These are phyloP conservation scores for Chimonanthus praecox DNA, from an alignment of 164 flowering plant genomes.

Conservation along the genomic window DNA sequence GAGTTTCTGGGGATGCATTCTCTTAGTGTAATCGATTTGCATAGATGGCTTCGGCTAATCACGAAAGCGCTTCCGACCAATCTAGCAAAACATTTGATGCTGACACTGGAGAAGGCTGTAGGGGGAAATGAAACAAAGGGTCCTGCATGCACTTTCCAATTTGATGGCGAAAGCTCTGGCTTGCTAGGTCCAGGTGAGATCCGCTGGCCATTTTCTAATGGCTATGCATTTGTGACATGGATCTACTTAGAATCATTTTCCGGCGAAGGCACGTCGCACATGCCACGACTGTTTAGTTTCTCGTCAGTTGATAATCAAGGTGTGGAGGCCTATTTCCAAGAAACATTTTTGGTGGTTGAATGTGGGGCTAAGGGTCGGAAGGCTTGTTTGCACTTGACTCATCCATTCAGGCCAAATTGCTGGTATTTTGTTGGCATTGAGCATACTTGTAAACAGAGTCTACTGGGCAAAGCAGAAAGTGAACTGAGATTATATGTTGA, in stretches of 20 bases:
- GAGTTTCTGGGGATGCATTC: conserved; percentile 85
- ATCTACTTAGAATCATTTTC: conserved; percentile 98
- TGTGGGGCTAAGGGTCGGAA: conserved; percentile 90
- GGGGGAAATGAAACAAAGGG: conserved; percentile 81
- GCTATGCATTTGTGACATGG: conserved; percentile 97
- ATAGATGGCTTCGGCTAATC: conserved; percentile 71
- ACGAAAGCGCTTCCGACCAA: conserved; percentile 49
- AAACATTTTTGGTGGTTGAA: conserved; percentile 97
- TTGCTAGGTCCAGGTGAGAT: conserved; percentile 96
- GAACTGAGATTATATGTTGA: conserved; percentile 88
- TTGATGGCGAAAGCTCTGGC: conserved; percentile 99
- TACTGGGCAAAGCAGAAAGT: conserved; percentile 91
- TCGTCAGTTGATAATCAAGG: conserved; percentile 97
- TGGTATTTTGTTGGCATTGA: conserved; percentile 98
- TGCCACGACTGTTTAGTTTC: conserved; percentile 98
- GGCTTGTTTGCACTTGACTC: conserved; percentile 90
- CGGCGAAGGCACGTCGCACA: conserved; percentile 97
- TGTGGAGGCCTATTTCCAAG: conserved; percentile 95
- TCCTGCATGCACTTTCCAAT: conserved; percentile 90
- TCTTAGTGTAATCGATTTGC: conserved; percentile 72
- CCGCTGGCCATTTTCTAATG: conserved; percentile 95
- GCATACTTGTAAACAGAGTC: conserved; percentile 76
- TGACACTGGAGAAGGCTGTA: conserved; percentile 86
- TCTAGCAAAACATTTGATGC: conserved; percentile 68
- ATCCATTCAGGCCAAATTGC: conserved; percentile 96